Evolutionary conservation across 2,329 filamentous ascomycete genomes (phyloP), one percentile per base, ranked within the genome.

Genomic region (Monosporascus sp.): DNA sequence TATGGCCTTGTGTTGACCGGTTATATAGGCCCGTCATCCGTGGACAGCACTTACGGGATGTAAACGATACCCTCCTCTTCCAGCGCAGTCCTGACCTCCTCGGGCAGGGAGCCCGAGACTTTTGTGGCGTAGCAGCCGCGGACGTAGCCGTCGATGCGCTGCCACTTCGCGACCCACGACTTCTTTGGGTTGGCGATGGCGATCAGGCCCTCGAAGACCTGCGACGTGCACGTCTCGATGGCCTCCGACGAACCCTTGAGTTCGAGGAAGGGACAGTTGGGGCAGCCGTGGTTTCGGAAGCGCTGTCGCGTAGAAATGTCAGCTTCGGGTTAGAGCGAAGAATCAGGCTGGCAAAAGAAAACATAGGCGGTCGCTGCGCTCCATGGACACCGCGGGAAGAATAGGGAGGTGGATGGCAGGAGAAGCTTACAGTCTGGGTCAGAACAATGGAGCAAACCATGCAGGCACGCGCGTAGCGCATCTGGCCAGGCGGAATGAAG

Each of bases 361-460:
- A 14, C 11, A 34, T 14, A 34, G 3, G 9, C 3, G 2, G 31
- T 34, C 11, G 31, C 31, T 11, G 11, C 31, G 11, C 9, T 34
- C 31, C 11, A 5, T 34, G 1, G 11, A 34, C 31, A 5, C 2
- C 11, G 9, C 9, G 5, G 31, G 11, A 3, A 34, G 11, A 14
- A 48, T 16, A 56, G 34, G 58, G 36, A 49, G 51, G 49, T 34
- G 52, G 48, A 53, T 54, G 31, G 57, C 50, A 34, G 52, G 20
- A 31, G 40, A 45, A 16, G 70, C 81, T 62, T 76, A 91, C 88
- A 61, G 80, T 80, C 66, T 87, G 85, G 56, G 89, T 87, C 79
- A 93, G 91, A 60, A 97, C 90, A 69, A 97, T 88, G 52, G 91
- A 93, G 83, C 94, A 99, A 63, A 97, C 91, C 91, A 99, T 97